A percentile compares a stretch with the other conserved stretches of the same genome.
Conservation (phyloP, 345 rosid species). For the Erodium maritimum region DNA sequence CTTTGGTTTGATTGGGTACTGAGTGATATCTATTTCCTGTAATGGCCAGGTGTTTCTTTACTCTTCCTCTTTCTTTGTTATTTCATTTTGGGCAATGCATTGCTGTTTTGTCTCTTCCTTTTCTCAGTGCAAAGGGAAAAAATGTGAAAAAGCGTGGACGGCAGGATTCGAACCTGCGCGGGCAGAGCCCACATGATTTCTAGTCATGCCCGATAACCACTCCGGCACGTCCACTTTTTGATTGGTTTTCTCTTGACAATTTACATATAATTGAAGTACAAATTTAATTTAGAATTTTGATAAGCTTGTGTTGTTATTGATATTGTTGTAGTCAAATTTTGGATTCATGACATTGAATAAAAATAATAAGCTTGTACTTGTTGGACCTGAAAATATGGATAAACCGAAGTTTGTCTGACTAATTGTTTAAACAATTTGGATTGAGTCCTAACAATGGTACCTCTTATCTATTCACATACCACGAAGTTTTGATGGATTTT, state of each 20-base stretch:
- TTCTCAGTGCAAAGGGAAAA: neutral
- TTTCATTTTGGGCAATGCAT: constrained; percentile 10
- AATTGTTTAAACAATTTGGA: no score
- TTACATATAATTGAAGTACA: no score
- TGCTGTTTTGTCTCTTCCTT: neutral
- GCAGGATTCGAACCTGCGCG: constrained; percentile 90
- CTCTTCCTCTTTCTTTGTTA: constrained; percentile 1
- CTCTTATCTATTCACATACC: no score
- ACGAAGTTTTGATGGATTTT: no score
- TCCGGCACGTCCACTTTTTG: constrained; percentile 65
- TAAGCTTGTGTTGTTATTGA: no score
- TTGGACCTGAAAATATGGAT: no score
- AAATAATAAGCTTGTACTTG: no score
- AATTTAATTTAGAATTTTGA: no score
- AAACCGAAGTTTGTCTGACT: no score
- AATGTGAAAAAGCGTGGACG: constrained; percentile 29
- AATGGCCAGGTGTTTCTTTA: constrained; percentile 3
- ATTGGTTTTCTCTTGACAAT: rapidly evolving
- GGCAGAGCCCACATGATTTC: constrained; percentile 95
- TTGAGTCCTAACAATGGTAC: no score
- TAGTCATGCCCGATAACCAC: constrained; percentile 98
- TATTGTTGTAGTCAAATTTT: no score
- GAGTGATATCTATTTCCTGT: constrained; percentile 1
- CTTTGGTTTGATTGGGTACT: constrained; percentile 7
- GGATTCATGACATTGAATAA: no score